phyloP scores from a whole-genome alignment of 2,329 filamentous ascomycete species.

The Aspergillus tanneri region DNA sequence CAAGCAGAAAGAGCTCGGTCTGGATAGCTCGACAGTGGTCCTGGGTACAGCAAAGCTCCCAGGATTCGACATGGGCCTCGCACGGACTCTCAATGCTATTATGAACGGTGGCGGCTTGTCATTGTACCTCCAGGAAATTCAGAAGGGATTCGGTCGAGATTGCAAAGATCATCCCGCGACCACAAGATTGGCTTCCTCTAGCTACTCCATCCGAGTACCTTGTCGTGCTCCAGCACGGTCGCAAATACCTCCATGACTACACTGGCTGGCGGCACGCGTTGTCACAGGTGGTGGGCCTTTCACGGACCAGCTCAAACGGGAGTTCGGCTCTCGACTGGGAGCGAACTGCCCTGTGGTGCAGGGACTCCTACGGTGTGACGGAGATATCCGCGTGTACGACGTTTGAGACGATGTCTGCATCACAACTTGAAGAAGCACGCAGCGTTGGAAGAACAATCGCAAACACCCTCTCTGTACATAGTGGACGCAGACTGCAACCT shows the following conservation, averaged over 20 bases:
- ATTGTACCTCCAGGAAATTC: conserved; percentile 1
- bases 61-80: conserved; percentile 6
- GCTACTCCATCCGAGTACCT: conserved; percentile 6
- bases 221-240: background rate
- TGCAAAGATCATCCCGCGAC: background rate
- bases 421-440: background rate
- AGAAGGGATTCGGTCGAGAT: background rate
- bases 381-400: conserved; percentile 2
- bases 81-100: conserved; percentile 2
- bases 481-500: background rate
- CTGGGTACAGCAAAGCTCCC: conserved; percentile 9
- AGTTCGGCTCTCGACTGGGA: conserved; percentile 7
- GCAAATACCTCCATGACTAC: background rate
- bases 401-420: background rate
- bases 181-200: background rate
- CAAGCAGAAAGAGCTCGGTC: background rate
- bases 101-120: conserved; percentile 4
- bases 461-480: conserved; percentile 6
- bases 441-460: conserved; percentile 4
- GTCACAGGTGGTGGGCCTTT: conserved; percentile 4
- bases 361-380: conserved; percentile 4
- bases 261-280: conserved; percentile 1
- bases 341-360: background rate
- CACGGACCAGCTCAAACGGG: conserved; percentile 1
- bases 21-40: background rate